phyloP scores from a whole-genome alignment of 1,284 basidiomycete genomes.

The Apiotrichum montevideense region DNA sequence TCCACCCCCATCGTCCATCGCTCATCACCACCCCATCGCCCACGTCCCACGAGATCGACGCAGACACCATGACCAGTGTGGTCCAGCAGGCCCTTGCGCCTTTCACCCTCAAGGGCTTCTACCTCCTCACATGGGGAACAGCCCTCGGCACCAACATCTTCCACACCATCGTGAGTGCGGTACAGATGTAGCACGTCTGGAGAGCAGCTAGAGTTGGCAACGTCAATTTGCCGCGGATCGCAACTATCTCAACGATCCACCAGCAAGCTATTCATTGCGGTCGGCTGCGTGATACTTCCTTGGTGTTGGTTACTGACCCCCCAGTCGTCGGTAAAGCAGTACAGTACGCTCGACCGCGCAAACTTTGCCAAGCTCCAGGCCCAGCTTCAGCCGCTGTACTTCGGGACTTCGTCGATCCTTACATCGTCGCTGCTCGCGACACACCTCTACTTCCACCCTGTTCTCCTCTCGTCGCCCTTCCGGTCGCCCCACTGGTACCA shows the following conservation, averaged over 20 bases:
- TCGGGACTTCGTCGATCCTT: conserved; percentile 57
- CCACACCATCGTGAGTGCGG: conserved; percentile 36
- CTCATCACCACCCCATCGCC: background rate
- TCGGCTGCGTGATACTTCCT: background rate
- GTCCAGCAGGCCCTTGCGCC: conserved; percentile 36
- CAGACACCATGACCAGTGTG: conserved; percentile 20
- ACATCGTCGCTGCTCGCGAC: conserved; percentile 56
- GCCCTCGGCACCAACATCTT: conserved; percentile 44
- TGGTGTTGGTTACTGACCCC: background rate
- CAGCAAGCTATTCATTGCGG: too few relatives aligned
- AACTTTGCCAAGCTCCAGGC: conserved; percentile 63
- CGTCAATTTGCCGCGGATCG: too few relatives aligned
- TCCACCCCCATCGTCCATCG: background rate
- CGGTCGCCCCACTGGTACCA: conserved; percentile 50
- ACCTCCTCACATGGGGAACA: conserved; percentile 46
- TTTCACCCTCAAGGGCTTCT: conserved; percentile 45
- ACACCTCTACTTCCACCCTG: conserved; percentile 62
- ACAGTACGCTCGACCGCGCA: conserved; percentile 51
- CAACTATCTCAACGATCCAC: too few relatives aligned
- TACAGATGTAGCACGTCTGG: background rate
- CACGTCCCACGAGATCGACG: background rate
- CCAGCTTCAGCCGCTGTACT: conserved; percentile 68
- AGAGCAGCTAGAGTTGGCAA: too few relatives aligned
- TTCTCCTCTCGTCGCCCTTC: conserved; percentile 49
- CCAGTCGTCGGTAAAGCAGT: conserved; percentile 30